Conservation (phyloP, 225 moss, liverwort and hornwort species). For the Rhytidiadelphus loreus region DNA sequence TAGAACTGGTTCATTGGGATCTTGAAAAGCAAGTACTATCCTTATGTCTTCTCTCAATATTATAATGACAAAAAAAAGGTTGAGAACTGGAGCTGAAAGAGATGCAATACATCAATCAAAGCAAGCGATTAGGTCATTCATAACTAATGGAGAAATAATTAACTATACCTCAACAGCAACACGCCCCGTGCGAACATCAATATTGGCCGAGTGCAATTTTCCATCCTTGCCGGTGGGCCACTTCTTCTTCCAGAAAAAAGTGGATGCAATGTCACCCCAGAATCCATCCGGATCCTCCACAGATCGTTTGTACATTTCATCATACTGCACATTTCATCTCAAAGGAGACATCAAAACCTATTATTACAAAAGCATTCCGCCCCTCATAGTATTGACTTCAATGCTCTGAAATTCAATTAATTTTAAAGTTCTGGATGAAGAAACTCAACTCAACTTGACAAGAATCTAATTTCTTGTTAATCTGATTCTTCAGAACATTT, state of each 20-base stretch:
- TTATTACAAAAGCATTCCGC: neutral
- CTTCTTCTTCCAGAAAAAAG: constrained; percentile 67
- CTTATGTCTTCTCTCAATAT: neutral
- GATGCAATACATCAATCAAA: neutral
- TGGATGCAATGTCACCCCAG: constrained; percentile 75
- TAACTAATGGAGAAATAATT: neutral
- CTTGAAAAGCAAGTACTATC: neutral
- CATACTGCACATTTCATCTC: constrained; percentile 62
- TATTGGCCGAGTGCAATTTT: constrained; percentile 57
- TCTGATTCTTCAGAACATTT: neutral
- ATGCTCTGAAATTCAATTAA: neutral
- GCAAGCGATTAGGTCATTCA: neutral
- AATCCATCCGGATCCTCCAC: constrained; percentile 65
- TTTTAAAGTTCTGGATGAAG: neutral
- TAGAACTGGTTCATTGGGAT: neutral
- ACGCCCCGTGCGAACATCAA: constrained; percentile 70
- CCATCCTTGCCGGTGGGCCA: constrained; percentile 35
- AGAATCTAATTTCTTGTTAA: neutral
- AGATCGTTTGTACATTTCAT: constrained; percentile 73
- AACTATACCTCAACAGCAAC: constrained; percentile 57
- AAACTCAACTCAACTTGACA: neutral
- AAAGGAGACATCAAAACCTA: neutral
- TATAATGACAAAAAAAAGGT: neutral
- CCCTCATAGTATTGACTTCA: neutral
- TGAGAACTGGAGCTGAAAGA: neutral